Conservation (phyloP, 2,329 filamentous ascomycete species). For the Teratosphaeria destructans region DNA sequence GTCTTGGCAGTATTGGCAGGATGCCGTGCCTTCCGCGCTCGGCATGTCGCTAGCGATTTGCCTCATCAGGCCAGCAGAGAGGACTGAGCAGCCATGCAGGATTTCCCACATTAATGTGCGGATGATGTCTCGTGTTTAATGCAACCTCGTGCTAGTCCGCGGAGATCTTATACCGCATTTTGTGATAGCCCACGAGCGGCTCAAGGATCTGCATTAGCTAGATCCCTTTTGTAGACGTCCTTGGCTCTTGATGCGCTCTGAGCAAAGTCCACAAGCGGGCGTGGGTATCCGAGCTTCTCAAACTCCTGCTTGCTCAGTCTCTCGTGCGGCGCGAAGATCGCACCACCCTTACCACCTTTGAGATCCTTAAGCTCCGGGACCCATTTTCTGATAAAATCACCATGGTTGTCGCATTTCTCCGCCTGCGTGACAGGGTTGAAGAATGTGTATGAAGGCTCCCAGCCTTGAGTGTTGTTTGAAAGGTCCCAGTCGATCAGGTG, state of each 20-base stretch:
- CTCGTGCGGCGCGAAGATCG: slow-evolving; percentile 38
- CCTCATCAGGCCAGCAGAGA: not conserved
- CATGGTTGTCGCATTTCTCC: slow-evolving; percentile 68
- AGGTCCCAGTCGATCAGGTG: slow-evolving; percentile 40
- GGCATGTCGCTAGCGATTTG: not conserved
- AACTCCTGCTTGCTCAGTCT: slow-evolving; percentile 37
- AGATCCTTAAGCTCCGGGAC: slow-evolving; percentile 70
- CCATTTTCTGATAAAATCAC: slow-evolving; percentile 75
- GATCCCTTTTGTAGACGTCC: slow-evolving; percentile 33
- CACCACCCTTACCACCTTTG: slow-evolving; percentile 38
- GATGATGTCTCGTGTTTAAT: not conserved
- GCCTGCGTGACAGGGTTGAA: slow-evolving; percentile 64
- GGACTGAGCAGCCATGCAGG: not conserved
- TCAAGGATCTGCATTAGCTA: slow-evolving; percentile 5
- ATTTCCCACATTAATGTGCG: not conserved
- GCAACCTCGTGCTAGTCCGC: not conserved
- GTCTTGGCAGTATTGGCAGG: not conserved
- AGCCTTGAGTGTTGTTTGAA: slow-evolving; percentile 41
- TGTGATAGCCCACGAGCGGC: not conserved
- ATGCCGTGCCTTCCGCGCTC: not conserved
- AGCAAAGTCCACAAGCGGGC: slow-evolving; percentile 36
- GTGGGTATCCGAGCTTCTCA: slow-evolving; percentile 37
- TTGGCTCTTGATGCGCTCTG: slow-evolving; percentile 34
- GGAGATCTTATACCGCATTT: not conserved
- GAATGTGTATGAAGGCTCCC: slow-evolving; percentile 42